Base-by-base conservation (phyloP, 768 basidiomycete genomes). In the Lactarius evosmus region DNA sequence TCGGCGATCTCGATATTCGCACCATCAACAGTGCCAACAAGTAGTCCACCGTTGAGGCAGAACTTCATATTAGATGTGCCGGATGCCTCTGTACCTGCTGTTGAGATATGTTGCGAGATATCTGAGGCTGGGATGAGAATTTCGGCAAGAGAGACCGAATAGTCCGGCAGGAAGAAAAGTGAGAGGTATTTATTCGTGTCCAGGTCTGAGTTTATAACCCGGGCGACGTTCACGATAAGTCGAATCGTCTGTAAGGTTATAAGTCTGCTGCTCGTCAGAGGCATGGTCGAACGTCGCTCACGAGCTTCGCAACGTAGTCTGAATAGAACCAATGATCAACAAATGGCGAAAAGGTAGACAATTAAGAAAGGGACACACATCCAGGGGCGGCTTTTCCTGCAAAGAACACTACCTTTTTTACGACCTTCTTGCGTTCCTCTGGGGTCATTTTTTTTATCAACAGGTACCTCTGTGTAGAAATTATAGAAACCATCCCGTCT, bases 1-100 rank as follows among this genome's bases (percentile, higher is more conserved):
- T 98, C 93, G 4, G 93, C 95, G 68, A 98, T 98, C 78, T 98
- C 95, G 63, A 94, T 93, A 71, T 93, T 95, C 22, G 96, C 96
- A 60, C 96, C 96, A 76, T 99, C 85, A 62, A 91, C 90, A 32
- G 93, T 94, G 52, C 93, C 94, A 53, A 95, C 75, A 16, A 98
- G 78, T 54, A 98, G 77, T 25, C 93, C 95, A 40, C 96, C 96
- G 70, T 94, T 95, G 57, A 96, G 73, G 70, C 90, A 91, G 76
- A 98, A 93, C 75, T 90, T 91, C 88, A 91, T 90, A 77, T 91
- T 92, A 7, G 86, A 89, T 44, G 88, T 89, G 36, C 87, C 88
- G 1, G 85, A 86, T 12, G 89, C 88, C 73, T 98, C 95, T 2
- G 96, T 98, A 40, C 96, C 96, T 3, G 96, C 97, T 16, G 96